Conservation (phyloP, 306 rosid genomes). For the Erythrophleum fordii region DNA sequence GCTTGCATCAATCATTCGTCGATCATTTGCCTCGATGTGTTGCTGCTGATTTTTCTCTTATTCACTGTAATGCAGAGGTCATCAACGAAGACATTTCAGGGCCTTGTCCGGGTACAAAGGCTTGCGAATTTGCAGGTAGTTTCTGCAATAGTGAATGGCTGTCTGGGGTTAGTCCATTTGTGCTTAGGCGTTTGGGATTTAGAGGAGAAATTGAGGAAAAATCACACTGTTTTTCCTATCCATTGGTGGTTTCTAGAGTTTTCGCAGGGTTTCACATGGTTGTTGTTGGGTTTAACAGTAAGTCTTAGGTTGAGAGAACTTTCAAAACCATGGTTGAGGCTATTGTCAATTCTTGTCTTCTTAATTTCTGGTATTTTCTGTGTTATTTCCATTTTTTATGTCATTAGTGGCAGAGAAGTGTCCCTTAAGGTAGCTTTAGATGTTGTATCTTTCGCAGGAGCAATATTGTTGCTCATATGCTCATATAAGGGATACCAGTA, state of each 20-base stretch:
- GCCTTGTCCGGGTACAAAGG: conserved; percentile 38
- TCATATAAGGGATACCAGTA: conserved; percentile 42
- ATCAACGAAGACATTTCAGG: conserved; percentile 38
- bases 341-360: conserved; percentile 52
- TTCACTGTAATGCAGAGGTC: conserved; percentile 50
- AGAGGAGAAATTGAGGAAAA: conserved; percentile 63
- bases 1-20: conserved; percentile 60
- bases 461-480: conserved; percentile 59
- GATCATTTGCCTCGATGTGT: conserved; percentile 52
- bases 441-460: conserved; percentile 68
- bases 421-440: conserved; percentile 58
- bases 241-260: conserved; percentile 58
- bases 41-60: conserved; percentile 60
- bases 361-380: conserved; percentile 54
- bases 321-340: conserved; percentile 48
- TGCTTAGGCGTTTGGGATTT: conserved; percentile 64
- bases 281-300: conserved; percentile 54
- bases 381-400: conserved; percentile 53
- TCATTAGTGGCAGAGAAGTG: conserved; percentile 35
- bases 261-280: conserved; percentile 76
- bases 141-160: conserved; percentile 59
- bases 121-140: conserved; percentile 50
- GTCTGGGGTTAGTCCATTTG: conserved; percentile 66
- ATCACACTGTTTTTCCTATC: conserved; percentile 60
- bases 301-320: conserved; percentile 54